phyloP scores from a whole-genome alignment of 345 rosid species.

The Punica granatum region DNA sequence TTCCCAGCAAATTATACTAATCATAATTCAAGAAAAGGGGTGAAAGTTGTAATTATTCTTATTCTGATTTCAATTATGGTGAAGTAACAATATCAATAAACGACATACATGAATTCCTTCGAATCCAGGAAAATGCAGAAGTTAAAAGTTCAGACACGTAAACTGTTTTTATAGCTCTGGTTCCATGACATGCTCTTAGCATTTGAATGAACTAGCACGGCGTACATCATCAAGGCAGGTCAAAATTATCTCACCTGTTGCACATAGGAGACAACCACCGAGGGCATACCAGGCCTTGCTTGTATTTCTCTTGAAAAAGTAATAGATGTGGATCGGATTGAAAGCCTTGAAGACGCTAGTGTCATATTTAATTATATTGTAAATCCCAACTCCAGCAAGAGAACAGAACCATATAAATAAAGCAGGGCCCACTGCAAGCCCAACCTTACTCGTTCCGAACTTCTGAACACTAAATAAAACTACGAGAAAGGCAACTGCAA shows the following conservation, averaged over 20 bases:
- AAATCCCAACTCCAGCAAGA: slow-evolving; percentile 83
- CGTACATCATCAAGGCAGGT: neutral
- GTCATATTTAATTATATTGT: slow-evolving; percentile 77
- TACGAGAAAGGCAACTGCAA: slow-evolving; percentile 84
- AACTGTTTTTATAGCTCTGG: neutral
- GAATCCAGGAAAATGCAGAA: neutral
- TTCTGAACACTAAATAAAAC: slow-evolving; percentile 93
- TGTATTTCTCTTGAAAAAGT: slow-evolving; percentile 82
- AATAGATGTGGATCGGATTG: slow-evolving; percentile 86
- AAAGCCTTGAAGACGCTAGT: slow-evolving; percentile 73
- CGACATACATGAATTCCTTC: neutral
- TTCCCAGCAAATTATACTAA: neutral
- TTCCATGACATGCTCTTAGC: neutral
- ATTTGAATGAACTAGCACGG: neutral
- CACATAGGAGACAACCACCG: slow-evolving; percentile 98
- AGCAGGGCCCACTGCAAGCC: slow-evolving; percentile 91
- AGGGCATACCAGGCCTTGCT: slow-evolving; percentile 87
- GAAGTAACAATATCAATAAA: neutral
- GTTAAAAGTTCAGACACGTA: neutral
- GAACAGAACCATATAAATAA: slow-evolving; percentile 94
- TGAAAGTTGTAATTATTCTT: neutral
- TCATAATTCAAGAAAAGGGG: neutral
- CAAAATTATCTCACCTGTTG: slow-evolving; percentile 54
- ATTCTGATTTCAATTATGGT: neutral
- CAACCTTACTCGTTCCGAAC: slow-evolving; percentile 98